phyloP scores from a whole-genome alignment of 2,329 filamentous ascomycete genomes.

The Chaetomiaceae sp. region DNA sequence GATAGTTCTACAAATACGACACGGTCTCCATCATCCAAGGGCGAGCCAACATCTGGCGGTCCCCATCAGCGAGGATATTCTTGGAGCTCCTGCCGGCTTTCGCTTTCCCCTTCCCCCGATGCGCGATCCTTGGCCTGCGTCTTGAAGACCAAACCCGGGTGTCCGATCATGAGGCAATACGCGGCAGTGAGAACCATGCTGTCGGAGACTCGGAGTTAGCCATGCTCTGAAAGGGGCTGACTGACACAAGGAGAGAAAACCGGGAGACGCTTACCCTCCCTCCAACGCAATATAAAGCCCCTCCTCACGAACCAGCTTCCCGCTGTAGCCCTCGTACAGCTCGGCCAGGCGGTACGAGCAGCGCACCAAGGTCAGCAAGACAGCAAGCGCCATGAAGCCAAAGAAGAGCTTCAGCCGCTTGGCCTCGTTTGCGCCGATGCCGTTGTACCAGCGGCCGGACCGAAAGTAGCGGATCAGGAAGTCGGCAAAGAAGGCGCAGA shows the following conservation, averaged over 20 bases:
- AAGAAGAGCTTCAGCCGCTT: slow-evolving; percentile 38
- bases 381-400: slow-evolving; percentile 44
- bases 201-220: not conserved
- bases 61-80: no score
- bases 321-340: slow-evolving; percentile 51
- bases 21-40: no score
- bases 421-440: no score
- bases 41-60: no score
- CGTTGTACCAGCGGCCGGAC: slow-evolving; percentile 4
- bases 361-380: slow-evolving; percentile 51
- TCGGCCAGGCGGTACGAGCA: slow-evolving; percentile 57
- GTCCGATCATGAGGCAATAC: slow-evolving; percentile 17
- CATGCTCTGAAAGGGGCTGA: no score
- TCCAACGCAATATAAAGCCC: slow-evolving; percentile 45
- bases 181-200: slow-evolving; percentile 14
- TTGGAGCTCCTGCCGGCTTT: no score
- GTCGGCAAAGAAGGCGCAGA: slow-evolving; percentile 38
- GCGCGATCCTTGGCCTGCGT: not conserved
- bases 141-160: slow-evolving; percentile 17
- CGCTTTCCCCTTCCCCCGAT: no score
- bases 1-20: no score
- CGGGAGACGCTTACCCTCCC: slow-evolving; percentile 30
- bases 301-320: slow-evolving; percentile 45
- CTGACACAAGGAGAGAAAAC: not conserved
- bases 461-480: slow-evolving; percentile 35